Conservation (phyloP, 306 rosid genomes). For the Parietaria judaica region DNA sequence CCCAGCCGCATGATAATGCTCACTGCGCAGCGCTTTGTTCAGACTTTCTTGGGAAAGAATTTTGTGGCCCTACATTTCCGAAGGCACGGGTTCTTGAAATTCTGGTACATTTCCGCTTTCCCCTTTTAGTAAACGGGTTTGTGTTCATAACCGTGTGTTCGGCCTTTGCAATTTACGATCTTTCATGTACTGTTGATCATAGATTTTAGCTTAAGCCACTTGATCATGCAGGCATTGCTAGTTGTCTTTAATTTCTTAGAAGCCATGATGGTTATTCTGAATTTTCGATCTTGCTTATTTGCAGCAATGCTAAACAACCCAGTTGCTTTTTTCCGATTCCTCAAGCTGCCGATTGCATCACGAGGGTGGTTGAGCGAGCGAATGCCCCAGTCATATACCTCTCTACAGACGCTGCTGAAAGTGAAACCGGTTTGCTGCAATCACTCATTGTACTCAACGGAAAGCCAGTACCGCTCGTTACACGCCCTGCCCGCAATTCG, state of each 20-base stretch:
- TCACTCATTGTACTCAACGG: constrained; percentile 65
- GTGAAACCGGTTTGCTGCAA: constrained; percentile 77
- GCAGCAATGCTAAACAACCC: constrained; percentile 68
- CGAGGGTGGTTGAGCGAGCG: constrained; percentile 54
- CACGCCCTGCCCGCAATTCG: constrained; percentile 69
- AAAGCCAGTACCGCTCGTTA: constrained; percentile 72
- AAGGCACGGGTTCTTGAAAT: constrained; percentile 88
- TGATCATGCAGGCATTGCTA: neutral
- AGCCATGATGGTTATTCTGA: constrained; percentile 1
- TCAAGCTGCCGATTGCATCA: constrained; percentile 88
- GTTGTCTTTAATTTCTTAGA: neutral
- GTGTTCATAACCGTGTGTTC: no score
- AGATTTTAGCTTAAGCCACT: neutral
- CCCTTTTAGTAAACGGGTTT: no score
- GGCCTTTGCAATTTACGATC: no score
- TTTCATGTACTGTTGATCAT: neutral
- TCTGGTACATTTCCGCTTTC: constrained; percentile 46
- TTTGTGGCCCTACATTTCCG: constrained; percentile 83
- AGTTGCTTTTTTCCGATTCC: constrained; percentile 99
- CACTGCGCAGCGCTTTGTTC: constrained; percentile 94
- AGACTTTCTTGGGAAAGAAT: constrained; percentile 83
- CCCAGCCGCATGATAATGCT: constrained; percentile 68
- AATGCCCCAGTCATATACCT: constrained; percentile 69
- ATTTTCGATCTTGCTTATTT: constrained; percentile 20
- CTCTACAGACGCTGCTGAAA: constrained; percentile 92